Conservation (phyloP, 768 basidiomycete genomes). For the Leucosporidium yakuticum region DNA sequence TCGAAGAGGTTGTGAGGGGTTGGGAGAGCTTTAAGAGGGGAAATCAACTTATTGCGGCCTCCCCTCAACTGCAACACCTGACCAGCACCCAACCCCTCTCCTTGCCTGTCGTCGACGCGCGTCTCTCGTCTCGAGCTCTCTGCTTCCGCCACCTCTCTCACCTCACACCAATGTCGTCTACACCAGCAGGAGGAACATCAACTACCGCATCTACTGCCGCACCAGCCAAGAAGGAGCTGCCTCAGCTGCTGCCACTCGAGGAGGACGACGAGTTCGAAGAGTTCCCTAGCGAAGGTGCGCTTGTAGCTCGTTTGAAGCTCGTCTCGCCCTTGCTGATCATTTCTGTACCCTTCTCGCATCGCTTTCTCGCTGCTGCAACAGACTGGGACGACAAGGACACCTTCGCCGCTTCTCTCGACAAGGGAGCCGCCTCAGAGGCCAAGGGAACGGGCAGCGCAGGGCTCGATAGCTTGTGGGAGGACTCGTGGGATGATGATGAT, state of each 20-base stretch:
- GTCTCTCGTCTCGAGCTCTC: too few relatives aligned
- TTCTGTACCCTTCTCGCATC: background rate
- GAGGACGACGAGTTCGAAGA: constrained; percentile 41
- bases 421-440: constrained; percentile 21
- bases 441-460: constrained; percentile 60
- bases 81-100: too few relatives aligned
- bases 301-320: background rate
- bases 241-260: constrained; percentile 6
- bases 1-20: too few relatives aligned
- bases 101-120: too few relatives aligned
- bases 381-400: constrained; percentile 37
- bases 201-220: background rate
- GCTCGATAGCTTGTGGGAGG: constrained; percentile 94
- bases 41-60: too few relatives aligned
- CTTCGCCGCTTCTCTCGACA: constrained; percentile 36
- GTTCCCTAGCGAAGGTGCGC: constrained; percentile 36
- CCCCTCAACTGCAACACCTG: too few relatives aligned
- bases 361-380: background rate
- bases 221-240: constrained; percentile 2
- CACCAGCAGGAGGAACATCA: background rate
- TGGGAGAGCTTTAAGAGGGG: too few relatives aligned
- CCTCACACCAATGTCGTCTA: too few relatives aligned
- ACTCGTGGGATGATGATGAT: constrained; percentile 99
- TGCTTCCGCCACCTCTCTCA: too few relatives aligned
- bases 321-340: background rate